These are phyloP conservation scores for Misopates orontium DNA, from an alignment of 257 asterid genomes.

Conservation along the genomic window DNA sequence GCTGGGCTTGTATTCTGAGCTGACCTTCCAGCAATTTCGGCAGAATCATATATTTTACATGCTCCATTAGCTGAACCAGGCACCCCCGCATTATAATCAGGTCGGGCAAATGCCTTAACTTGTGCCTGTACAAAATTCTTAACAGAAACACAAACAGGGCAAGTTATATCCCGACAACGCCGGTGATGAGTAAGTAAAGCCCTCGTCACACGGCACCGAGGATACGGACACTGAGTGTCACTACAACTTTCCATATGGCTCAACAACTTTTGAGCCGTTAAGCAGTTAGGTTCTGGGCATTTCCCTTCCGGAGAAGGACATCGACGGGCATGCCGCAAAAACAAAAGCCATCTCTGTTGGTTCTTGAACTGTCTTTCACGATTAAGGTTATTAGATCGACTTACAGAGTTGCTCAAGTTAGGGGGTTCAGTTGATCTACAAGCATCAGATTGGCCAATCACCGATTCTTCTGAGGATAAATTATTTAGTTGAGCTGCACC, in stretches of 20 bases:
- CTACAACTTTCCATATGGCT: constrained; percentile 68
- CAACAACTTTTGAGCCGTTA: constrained; percentile 62
- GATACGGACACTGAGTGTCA: constrained; percentile 48
- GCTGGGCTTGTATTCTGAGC: constrained; percentile 37
- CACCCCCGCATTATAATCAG: constrained; percentile 47
- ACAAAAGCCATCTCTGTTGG: constrained; percentile 85
- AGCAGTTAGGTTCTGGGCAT: constrained; percentile 69
- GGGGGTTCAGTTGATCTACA: constrained; percentile 51
- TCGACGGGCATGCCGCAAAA: constrained; percentile 83
- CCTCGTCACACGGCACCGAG: constrained; percentile 65
- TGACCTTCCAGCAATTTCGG: constrained; percentile 50
- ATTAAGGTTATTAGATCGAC: constrained; percentile 44
- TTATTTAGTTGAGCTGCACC: constrained; percentile 71
- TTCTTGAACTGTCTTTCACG: constrained; percentile 63
- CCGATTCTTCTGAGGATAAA: constrained; percentile 67
- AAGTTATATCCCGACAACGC: constrained; percentile 56
- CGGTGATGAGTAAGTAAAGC: constrained; percentile 53
- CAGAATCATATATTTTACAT: constrained; percentile 44
- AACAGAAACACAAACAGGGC: constrained; percentile 90
- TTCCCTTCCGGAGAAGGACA: constrained; percentile 84
- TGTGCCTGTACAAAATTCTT: constrained; percentile 60
- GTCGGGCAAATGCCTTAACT: constrained; percentile 44
- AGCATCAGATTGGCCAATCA: constrained; percentile 50
- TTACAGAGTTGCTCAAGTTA: constrained; percentile 35
- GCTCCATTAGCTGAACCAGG: constrained; percentile 47